Percentiles rank a stretch among this genome's conserved stretches.
Evolutionary conservation across 495 filamentous ascomycete genomes (phyloP).

Genomic region (Durotheca rogersii): DNA sequence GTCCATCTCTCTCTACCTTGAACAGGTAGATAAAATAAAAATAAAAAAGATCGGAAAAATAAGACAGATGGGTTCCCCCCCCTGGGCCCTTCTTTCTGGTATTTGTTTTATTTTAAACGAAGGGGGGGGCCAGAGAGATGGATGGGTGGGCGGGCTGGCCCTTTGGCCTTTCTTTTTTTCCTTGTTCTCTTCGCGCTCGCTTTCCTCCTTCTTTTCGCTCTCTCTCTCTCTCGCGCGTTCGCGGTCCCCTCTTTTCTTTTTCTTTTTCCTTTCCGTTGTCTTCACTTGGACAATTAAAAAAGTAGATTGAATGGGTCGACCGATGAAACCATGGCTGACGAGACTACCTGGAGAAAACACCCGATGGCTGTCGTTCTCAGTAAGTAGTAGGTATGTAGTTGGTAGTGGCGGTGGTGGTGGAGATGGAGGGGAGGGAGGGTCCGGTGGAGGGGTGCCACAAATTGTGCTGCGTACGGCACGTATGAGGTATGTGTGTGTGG

Average conservation of each 20-base stretch:
- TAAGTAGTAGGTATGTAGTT: no score
- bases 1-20: constrained; percentile 42
- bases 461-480: background rate
- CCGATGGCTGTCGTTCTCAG: constrained; percentile 6
- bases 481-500: background rate
- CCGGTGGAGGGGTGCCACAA: constrained; percentile 4
- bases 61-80: no score
- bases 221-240: no score
- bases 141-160: no score
- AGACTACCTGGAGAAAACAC: constrained; percentile 27
- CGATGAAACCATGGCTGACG: constrained; percentile 32
- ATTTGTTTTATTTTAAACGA: constrained; percentile 15
- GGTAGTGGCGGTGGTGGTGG: background rate
- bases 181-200: no score
- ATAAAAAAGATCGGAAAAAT: constrained; percentile 27
- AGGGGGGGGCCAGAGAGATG: constrained; percentile 23
- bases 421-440: constrained; percentile 1
- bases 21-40: constrained; percentile 25
- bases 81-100: constrained; percentile 28
- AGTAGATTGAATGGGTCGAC: constrained; percentile 24
- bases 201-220: no score
- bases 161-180: no score
- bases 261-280: no score
- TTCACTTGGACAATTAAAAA: constrained; percentile 30
- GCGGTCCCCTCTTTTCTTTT: no score